Conservation (phyloP, 164 flowering plant genomes). For the Brasenia schreberi region DNA sequence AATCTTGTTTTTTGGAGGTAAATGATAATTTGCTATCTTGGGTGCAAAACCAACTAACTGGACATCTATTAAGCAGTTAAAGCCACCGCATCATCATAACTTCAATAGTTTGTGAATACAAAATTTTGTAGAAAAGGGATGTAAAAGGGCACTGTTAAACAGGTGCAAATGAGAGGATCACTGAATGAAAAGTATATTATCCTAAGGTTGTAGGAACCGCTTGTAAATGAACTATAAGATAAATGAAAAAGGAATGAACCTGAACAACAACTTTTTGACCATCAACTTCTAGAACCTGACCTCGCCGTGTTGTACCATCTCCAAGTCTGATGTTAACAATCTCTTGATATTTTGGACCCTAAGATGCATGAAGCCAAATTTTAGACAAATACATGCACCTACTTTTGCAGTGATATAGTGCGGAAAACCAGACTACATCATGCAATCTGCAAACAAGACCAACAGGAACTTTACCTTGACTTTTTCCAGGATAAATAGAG, state of each 20-base stretch:
- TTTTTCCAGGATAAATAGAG: conserved; percentile 93
- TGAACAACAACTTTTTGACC: conserved; percentile 99
- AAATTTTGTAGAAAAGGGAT: too few species aligned
- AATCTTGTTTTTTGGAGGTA: too few species aligned
- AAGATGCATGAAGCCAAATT: conserved; percentile 1
- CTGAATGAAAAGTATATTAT: too few species aligned
- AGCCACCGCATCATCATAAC: too few species aligned
- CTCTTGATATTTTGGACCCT: conserved; percentile 97
- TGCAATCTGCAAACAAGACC: background rate
- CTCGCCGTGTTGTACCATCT: conserved; percentile 90
- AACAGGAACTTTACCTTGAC: conserved; percentile 52
- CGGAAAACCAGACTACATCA: background rate
- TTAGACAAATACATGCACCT: background rate
- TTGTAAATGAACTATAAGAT: background rate
- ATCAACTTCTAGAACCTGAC: conserved; percentile 97
- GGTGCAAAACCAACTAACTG: too few species aligned
- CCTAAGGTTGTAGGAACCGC: too few species aligned
- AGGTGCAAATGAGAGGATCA: too few species aligned
- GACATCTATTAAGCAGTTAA: too few species aligned
- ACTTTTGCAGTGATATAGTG: background rate
- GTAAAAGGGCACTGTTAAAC: too few species aligned
- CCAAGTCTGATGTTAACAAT: conserved; percentile 94
- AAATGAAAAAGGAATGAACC: conserved; percentile 19
- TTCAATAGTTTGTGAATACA: too few species aligned
- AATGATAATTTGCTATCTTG: too few species aligned